These are phyloP conservation scores for Boletus pseudopeckii DNA, from an alignment of 768 basidiomycete genomes.

Conservation along the genomic window DNA sequence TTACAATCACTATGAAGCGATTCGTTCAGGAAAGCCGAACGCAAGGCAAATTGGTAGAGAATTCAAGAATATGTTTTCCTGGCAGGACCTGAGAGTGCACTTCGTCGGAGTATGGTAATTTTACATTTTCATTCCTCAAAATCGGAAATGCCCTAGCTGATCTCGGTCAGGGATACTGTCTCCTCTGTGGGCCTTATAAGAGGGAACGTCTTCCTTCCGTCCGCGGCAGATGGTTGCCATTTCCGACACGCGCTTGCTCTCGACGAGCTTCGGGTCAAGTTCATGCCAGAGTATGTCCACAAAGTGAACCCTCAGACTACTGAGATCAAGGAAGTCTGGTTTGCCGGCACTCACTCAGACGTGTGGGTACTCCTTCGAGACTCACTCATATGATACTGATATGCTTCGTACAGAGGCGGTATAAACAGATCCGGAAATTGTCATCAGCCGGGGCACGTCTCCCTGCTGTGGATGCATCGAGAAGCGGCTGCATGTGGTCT, in stretches of 20 bases:
- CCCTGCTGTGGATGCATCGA: constrained; percentile 34
- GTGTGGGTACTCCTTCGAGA: constrained; percentile 15
- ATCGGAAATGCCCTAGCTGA: not conserved
- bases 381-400: not conserved
- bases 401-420: constrained; percentile 14
- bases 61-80: constrained; percentile 48
- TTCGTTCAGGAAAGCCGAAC: constrained; percentile 18
- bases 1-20: constrained; percentile 18
- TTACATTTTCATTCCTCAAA: not conserved
- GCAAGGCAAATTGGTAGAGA: constrained; percentile 15
- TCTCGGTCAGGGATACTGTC: constrained; percentile 56
- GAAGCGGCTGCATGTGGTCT: constrained; percentile 30
- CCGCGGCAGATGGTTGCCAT: constrained; percentile 44
- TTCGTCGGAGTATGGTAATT: constrained; percentile 52
- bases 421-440: constrained; percentile 19
- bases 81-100: constrained; percentile 40
- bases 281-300: constrained; percentile 8
- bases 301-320: constrained; percentile 23
- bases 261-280: not conserved
- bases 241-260: not conserved
- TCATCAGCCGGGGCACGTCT: constrained; percentile 22
- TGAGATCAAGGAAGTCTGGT: constrained; percentile 62
- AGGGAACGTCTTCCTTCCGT: constrained; percentile 44
- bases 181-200: constrained; percentile 56
- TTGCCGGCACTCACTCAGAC: constrained; percentile 46